Evolutionary conservation across 2,329 filamentous ascomycete species (phyloP).

Genomic region (Neonectria sp.): DNA sequence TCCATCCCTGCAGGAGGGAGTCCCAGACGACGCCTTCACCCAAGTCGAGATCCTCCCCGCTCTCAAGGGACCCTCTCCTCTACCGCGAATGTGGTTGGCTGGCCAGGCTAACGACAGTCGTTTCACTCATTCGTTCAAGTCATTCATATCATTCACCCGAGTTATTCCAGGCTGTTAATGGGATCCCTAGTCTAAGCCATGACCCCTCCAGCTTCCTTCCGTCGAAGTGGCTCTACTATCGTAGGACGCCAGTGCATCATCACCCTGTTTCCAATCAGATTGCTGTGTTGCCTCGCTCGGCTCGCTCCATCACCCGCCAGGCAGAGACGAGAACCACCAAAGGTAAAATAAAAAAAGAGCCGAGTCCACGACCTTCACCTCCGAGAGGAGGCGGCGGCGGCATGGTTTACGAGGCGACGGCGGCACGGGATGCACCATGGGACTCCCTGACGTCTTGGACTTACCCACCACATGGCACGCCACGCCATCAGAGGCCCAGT

Average conservation of each 20-base stretch:
- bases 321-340: too few species aligned
- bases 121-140: neutral
- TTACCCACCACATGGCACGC: slow-evolving; percentile 38
- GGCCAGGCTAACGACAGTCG: slow-evolving; percentile 15
- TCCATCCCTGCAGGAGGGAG: slow-evolving; percentile 22
- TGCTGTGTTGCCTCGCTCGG: slow-evolving; percentile 1
- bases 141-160: slow-evolving; percentile 3
- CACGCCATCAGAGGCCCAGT: slow-evolving; percentile 34
- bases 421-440: slow-evolving; percentile 36
- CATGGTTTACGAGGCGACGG: slow-evolving; percentile 45
- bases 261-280: slow-evolving; percentile 35
- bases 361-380: slow-evolving; percentile 28
- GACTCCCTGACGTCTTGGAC: slow-evolving; percentile 41
- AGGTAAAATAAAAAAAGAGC: neutral
- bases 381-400: slow-evolving; percentile 44
- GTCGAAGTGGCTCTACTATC: slow-evolving; percentile 17
- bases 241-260: slow-evolving; percentile 36
- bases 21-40: slow-evolving; percentile 19
- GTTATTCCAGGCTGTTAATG: slow-evolving; percentile 14
- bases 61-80: slow-evolving; percentile 23
- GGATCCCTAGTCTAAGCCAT: slow-evolving; percentile 12
- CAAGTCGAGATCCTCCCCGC: slow-evolving; percentile 19
- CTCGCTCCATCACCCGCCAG: neutral
- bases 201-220: slow-evolving; percentile 12
- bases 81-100: slow-evolving; percentile 37